A percentile compares a stretch with the other conserved stretches of the same genome.
These are phyloP conservation scores for Teunomyces kruisii DNA, from an alignment of 805 yeast species.

Conservation along the genomic window DNA sequence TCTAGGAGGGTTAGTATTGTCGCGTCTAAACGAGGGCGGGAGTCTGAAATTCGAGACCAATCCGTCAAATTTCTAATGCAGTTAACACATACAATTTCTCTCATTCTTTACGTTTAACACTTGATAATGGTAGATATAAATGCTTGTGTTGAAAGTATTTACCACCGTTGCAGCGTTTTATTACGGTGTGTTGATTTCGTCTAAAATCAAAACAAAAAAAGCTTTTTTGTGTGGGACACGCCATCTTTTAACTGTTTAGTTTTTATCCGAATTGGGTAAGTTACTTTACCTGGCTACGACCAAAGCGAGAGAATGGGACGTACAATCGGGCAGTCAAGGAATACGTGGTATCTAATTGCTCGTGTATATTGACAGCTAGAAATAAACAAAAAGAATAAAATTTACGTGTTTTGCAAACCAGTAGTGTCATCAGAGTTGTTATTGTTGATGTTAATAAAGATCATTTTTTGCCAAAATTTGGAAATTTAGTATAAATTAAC, in stretches of 20 bases:
- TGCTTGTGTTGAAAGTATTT: conserved; percentile 9
- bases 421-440: too few species aligned
- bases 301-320: not conserved
- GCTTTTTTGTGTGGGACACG: conserved; percentile 2
- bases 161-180: conserved; percentile 9
- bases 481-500: too few species aligned
- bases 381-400: too few species aligned
- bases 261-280: not conserved
- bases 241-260: not conserved
- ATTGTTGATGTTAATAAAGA: too few species aligned
- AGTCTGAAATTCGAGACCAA: not conserved
- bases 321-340: not conserved
- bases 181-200: conserved; percentile 8
- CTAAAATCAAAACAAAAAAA: conserved; percentile 4
- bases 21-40: conserved; percentile 2
- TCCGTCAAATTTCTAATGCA: not conserved
- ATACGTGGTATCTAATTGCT: not conserved
- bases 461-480: not conserved
- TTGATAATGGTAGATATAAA: conserved; percentile 5
- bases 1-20: conserved; percentile 42
- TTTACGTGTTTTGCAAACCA: too few species aligned
- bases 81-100: conserved; percentile 28
- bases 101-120: conserved; percentile 17
- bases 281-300: not conserved
- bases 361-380: too few species aligned